These are phyloP conservation scores for Acrasis kona DNA, from an alignment of 78 protist genomes.

Conservation along the genomic window DNA sequence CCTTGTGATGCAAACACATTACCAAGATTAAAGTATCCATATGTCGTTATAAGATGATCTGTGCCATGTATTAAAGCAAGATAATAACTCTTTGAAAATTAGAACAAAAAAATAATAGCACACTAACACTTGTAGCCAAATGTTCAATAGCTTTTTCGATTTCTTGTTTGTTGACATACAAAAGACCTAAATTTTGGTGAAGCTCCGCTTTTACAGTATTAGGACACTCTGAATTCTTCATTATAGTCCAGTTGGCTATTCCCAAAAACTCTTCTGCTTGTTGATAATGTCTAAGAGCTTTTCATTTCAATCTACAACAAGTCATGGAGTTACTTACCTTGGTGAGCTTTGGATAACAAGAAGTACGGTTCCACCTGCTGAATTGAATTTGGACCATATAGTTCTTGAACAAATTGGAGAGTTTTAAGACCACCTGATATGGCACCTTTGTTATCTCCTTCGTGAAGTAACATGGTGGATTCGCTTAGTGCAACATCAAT, in stretches of 20 bases:
- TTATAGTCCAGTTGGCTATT: slow-evolving; percentile 6
- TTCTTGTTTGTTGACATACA: slow-evolving; percentile 1
- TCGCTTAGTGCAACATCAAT: neutral
- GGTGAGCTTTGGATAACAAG: slow-evolving; percentile 11
- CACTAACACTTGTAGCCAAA: no score
- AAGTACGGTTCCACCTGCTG: slow-evolving; percentile 16
- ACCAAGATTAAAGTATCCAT: slow-evolving; percentile 20
- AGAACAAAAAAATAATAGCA: no score
- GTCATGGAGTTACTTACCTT: slow-evolving; percentile 9
- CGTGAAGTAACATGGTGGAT: neutral
- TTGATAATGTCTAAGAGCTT: no score
- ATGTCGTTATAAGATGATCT: slow-evolving; percentile 1
- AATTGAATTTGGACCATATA: neutral
- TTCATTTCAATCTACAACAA: no score
- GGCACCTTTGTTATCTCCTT: slow-evolving; percentile 16
- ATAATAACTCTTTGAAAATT: slow-evolving; percentile 5
- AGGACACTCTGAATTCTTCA: neutral
- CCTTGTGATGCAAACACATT: slow-evolving; percentile 18
- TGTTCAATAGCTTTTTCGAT: slow-evolving; percentile 18
- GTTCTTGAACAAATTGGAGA: slow-evolving; percentile 1
- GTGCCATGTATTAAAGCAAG: slow-evolving; percentile 6
- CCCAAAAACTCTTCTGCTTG: slow-evolving; percentile 18
- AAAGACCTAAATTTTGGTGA: slow-evolving; percentile 21
- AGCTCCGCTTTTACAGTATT: slow-evolving; percentile 4
- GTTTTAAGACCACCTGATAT: slow-evolving; percentile 17